Evolutionary conservation across 768 basidiomycete genomes (phyloP), one percentile per base, ranked within the genome.

Genomic region (Rhodotorula babjevae): DNA sequence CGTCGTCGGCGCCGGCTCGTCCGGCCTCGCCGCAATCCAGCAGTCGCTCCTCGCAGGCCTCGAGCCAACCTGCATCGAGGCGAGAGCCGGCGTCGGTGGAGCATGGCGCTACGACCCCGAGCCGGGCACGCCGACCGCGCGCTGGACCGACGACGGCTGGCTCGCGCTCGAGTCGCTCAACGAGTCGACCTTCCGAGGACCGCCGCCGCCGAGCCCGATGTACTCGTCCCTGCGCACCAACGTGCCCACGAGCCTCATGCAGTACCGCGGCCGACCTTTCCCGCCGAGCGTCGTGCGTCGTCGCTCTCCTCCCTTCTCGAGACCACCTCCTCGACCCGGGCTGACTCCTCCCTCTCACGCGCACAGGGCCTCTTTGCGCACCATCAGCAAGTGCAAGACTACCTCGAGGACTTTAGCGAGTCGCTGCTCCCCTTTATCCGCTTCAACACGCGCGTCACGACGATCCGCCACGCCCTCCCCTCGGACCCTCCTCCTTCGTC

Each of bases 341-440:
- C 61, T 61, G 42, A 60, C 25, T 36, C 40, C 23, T 5, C 9
- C 18, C n/a, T 33, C 10, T 11, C 21, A 36, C 36, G 9, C 36
- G 5, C 9, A 36, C 59, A 65, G 63, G 40, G 61, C 27, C 47
- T 71, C 23, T 73, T 69, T 63, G 61, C 61, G 5, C n/a, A 53
- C 0, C 73, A 76, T 56, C 58, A 61, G 23, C 64, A 75, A 47
- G 76, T 78, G 2, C 71, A 71, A 42, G 19, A 55, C 40, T 78
- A 78, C 68, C 72, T 78, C 55, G 65, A 73, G 57, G 25, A 23
- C n/a, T 58, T 55, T 33, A 63, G 67, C n/a, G 4, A 9, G 2
- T 33, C 66, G 16, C 46, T 68, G 23, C 14, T n/a, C 18, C 67
- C 71, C 15, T 31, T 50, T 46, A 69, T 78, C 53, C 60, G 67